phyloP scores from a whole-genome alignment of 202 grass and related monocot species.

The Thinopyrum obtusiflorum region DNA sequence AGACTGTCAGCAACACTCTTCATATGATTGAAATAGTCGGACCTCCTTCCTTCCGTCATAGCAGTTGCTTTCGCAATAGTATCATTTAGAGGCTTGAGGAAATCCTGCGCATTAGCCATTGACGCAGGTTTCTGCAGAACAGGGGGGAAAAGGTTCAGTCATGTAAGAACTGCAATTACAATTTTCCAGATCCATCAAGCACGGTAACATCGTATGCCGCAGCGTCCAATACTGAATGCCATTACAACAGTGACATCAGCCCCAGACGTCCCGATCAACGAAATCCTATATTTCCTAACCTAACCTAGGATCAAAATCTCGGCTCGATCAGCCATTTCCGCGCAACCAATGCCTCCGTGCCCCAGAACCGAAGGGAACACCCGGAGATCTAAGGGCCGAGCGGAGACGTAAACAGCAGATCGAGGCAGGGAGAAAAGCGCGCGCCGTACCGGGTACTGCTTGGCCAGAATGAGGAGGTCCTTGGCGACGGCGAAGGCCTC shows the following conservation, averaged over 20 bases:
- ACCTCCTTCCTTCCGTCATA: conserved; percentile 89
- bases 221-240: background rate
- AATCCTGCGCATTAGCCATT: conserved; percentile 53
- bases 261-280: background rate
- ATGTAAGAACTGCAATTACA: background rate
- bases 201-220: background rate
- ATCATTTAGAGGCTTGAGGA: conserved; percentile 80
- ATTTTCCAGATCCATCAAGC: conserved; percentile 29
- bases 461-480: conserved; percentile 75
- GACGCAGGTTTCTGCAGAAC: conserved; percentile 72
- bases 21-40: conserved; percentile 88
- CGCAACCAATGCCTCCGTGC: background rate
- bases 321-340: conserved; percentile 8
- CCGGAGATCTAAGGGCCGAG: conserved; percentile 23
- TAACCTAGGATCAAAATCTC: background rate
- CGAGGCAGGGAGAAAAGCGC: background rate
- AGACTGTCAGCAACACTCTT: conserved; percentile 90
- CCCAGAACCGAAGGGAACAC: background rate
- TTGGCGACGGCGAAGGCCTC: conserved; percentile 71
- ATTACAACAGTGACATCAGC: background rate
- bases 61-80: conserved; percentile 56
- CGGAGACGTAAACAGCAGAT: background rate
- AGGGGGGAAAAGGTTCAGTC: background rate
- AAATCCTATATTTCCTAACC: background rate
- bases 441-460: conserved; percentile 62